Evolutionary conservation across 352 stramenopile genomes (phyloP).

Genomic region (Pythium phragmitis): DNA sequence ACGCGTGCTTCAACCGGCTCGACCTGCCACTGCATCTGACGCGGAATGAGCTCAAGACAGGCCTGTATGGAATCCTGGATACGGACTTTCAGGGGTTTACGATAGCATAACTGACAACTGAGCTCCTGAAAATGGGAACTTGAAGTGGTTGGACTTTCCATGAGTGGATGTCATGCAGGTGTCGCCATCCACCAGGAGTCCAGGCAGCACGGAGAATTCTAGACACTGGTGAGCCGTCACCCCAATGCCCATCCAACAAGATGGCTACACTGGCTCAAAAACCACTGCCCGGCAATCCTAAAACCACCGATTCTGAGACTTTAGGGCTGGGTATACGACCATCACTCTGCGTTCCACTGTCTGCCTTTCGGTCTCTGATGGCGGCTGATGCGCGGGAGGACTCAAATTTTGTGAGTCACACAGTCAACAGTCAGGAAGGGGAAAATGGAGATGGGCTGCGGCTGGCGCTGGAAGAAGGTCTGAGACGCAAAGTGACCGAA

Average conservation of each 20-base stretch:
- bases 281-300: not conserved
- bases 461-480: too few species aligned
- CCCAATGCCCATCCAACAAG: not conserved
- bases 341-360: not conserved
- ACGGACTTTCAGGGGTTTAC: constrained; percentile 31
- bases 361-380: too few species aligned
- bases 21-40: constrained; percentile 28
- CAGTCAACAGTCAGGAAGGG: too few species aligned
- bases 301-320: not conserved
- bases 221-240: not conserved
- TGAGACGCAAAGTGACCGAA: too few species aligned
- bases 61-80: constrained; percentile 26
- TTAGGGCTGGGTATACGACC: not conserved
- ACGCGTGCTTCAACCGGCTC: constrained; percentile 31
- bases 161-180: not conserved
- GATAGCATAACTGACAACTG: constrained; percentile 10
- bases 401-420: too few species aligned
- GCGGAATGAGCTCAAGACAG: constrained; percentile 19
- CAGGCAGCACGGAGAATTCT: not conserved
- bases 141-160: too few species aligned
- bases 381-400: too few species aligned
- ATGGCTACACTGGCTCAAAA: constrained; percentile 4
- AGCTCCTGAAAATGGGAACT: not conserved
- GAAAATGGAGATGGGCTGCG: too few species aligned
- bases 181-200: not conserved